Evolutionary conservation across 2,329 filamentous ascomycete genomes (phyloP), one percentile per base, ranked within the genome.

Genomic region (Ceratocystis diversiconidia): DNA sequence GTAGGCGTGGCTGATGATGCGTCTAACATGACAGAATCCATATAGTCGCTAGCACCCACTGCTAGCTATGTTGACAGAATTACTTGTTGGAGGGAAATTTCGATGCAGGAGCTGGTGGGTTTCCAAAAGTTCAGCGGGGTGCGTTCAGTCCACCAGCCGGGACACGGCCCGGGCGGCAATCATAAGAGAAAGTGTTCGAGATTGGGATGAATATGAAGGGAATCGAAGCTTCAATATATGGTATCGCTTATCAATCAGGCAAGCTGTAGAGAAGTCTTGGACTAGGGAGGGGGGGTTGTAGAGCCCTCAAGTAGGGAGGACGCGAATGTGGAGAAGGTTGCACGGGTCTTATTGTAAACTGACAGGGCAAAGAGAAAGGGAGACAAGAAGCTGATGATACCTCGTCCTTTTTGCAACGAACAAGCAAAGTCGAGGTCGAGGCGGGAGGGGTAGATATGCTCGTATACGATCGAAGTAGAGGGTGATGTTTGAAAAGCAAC

Each of bases 1-100:
- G 79, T 79, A 72, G 80, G 79, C 69, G 78, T 80, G 70, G 78
- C 76, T 69, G 80, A 80, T 28, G 66, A 67, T 73, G 79, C 76
- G 74, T 79, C 79, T 74, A 82, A 75, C 77, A 81, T 81, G 74
- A 76, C 74, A 72, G 57, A 48, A 32, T 65, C 2, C 44, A 52
- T 62, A 44, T 43, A 62, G 43, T 48, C 15, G 22, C 61, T 48
- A 62, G 43, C 52, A 59, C 28, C 52, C 17, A 59, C 59, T 28
- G 63, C 63, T 36, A 36, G 52, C 30, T 43, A 30, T 25, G 7
- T 44, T n/a, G 48, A 61, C 25, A 61, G 46, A 17, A 50, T 32
- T 28, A 28, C 15, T 28, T 65, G 15, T 32, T 44, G 28, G 15
- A 65, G 50, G 25, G 44, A 25, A 36, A 22, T 62, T 17, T 44